A percentile compares a stretch with the other conserved stretches of the same genome.
These are phyloP conservation scores for Pythium aquatile DNA, from an alignment of 352 stramenopile genomes.

Conservation along the genomic window DNA sequence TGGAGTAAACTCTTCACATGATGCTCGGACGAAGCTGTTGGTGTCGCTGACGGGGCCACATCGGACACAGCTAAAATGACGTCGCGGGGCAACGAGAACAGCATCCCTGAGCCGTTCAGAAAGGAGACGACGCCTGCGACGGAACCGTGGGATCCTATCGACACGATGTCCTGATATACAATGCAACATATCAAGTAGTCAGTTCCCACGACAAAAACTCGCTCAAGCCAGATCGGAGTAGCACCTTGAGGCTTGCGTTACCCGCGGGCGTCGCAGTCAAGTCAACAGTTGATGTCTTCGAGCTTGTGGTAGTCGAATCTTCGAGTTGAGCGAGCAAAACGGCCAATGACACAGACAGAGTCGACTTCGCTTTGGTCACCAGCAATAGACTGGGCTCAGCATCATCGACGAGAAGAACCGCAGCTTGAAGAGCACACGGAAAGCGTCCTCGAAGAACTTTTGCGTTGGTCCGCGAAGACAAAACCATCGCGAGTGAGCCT, in stretches of 20 bases:
- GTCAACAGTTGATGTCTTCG: not conserved
- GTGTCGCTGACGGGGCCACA: not conserved
- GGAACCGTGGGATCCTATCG: not conserved
- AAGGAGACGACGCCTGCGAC: not conserved
- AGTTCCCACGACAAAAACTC: too few relatives aligned
- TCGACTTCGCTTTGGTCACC: not conserved
- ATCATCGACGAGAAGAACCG: slow-evolving; percentile 3
- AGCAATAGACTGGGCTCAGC: not conserved
- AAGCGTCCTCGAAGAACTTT: not conserved
- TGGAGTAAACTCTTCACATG: slow-evolving; percentile 19
- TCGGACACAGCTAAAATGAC: not conserved
- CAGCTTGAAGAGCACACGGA: not conserved
- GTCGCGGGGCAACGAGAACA: not conserved
- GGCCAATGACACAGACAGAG: not conserved
- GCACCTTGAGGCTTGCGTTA: not conserved
- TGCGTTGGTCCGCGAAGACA: not conserved
- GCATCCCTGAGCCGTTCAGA: not conserved
- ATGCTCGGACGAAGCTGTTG: not conserved
- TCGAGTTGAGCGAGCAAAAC: slow-evolving; percentile 6
- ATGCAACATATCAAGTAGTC: too few relatives aligned
- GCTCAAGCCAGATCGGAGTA: too few relatives aligned
- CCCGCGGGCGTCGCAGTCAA: not conserved
- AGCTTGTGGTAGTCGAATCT: not conserved
- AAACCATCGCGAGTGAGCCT: not conserved
- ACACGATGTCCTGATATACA: not conserved